phyloP scores from a whole-genome alignment of 169 alveolate genomes.

The Theileria annulata region DNA sequence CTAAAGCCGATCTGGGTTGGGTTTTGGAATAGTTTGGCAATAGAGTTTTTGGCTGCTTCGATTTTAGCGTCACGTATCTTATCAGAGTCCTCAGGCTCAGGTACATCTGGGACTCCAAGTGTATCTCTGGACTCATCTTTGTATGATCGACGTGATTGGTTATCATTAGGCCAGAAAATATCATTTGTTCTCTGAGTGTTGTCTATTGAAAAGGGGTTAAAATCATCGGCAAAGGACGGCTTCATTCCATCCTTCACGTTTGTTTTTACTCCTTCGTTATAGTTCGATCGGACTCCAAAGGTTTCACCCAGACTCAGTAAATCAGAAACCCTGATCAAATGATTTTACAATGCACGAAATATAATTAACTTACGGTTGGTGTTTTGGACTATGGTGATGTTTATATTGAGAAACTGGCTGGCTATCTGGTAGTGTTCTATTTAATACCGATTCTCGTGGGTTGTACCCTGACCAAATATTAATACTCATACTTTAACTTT shows the following conservation, averaged over 20 bases:
- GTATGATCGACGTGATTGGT: not conserved
- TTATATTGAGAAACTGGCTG: conserved; percentile 4
- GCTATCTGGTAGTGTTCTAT: not conserved
- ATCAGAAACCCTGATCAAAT: not conserved
- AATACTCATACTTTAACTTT: too few species aligned
- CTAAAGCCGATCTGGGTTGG: conserved; percentile 67
- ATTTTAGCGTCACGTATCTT: conserved; percentile 66
- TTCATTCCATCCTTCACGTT: not conserved
- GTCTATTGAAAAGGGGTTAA: conserved; percentile 39
- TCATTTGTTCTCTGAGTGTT: conserved; percentile 26
- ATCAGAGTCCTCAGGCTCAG: conserved; percentile 28
- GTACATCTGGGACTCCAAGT: not conserved
- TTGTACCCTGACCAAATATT: conserved; percentile 43
- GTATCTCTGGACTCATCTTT: conserved; percentile 4
- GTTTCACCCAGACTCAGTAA: too few species aligned
- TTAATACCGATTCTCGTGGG: conserved; percentile 40
- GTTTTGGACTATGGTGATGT: conserved; percentile 11
- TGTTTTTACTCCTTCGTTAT: not conserved
- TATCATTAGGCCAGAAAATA: conserved; percentile 18
- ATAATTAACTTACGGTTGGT: not conserved
- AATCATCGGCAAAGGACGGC: not conserved
- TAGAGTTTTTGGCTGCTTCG: conserved; percentile 76
- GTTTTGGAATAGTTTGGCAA: conserved; percentile 72
- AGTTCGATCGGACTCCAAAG: not conserved
- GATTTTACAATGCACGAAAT: not conserved